These are phyloP conservation scores for Isoetes taiwanensis DNA, from an alignment of 75 land plant species.

Conservation along the genomic window DNA sequence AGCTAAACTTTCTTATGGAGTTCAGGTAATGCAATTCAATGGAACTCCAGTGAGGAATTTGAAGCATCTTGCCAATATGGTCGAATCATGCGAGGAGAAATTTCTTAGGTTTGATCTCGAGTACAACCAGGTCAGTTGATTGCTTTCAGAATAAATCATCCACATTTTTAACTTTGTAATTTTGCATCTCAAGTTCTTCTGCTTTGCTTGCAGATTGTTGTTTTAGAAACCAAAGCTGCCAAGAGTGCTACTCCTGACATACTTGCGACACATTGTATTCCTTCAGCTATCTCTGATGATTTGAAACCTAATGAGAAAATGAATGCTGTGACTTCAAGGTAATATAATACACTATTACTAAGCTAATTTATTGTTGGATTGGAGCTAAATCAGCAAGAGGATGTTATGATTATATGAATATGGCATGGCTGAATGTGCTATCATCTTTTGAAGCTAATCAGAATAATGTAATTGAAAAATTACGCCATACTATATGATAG, in stretches of 20 bases:
- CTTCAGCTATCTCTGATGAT: constrained; percentile 90
- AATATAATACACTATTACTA: too few species aligned
- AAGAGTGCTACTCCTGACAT: constrained; percentile 80
- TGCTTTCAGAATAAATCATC: not conserved
- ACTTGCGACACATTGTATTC: constrained; percentile 83
- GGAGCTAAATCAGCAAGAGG: too few species aligned
- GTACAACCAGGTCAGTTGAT: constrained; percentile 59
- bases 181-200: not conserved
- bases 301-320: too few species aligned
- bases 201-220: constrained; percentile 53
- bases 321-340: too few species aligned
- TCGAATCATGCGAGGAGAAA: constrained; percentile 71
- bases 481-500: too few species aligned
- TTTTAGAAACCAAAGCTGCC: constrained; percentile 54
- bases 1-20: too few species aligned
- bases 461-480: too few species aligned
- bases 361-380: too few species aligned
- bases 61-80: constrained; percentile 73
- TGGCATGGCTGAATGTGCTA: too few species aligned
- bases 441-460: too few species aligned
- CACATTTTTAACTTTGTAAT: not conserved
- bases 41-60: constrained; percentile 79
- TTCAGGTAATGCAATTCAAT: constrained; percentile 72
- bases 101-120: constrained; percentile 81
- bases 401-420: too few species aligned